Conservation (phyloP, 495 filamentous ascomycete genomes). For the Tuber microsphaerosporum region DNA sequence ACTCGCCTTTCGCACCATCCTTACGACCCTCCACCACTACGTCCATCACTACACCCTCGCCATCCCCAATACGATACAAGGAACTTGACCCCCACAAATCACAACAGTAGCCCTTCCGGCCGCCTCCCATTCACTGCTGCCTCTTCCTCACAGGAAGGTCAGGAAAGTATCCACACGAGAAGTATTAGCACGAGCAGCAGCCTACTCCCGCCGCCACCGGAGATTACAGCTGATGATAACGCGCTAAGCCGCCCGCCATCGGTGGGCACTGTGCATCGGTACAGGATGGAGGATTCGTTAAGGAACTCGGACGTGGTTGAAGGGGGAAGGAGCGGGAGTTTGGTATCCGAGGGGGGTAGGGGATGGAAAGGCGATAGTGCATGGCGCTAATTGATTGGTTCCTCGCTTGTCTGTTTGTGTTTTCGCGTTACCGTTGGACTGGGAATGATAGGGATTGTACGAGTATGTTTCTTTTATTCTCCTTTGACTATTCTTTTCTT, state of each 20-base stretch:
- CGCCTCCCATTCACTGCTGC: constrained; percentile 35
- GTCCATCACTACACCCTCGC: constrained; percentile 28
- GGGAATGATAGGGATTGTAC: constrained; percentile 8
- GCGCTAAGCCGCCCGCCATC: constrained; percentile 35
- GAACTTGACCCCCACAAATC: constrained; percentile 22
- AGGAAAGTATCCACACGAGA: constrained; percentile 28
- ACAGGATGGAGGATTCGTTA: constrained; percentile 37
- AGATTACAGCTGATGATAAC: constrained; percentile 26
- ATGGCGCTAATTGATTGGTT: constrained; percentile 13
- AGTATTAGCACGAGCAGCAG: constrained; percentile 35
- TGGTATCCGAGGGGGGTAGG: constrained; percentile 14
- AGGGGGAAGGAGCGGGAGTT: constrained; percentile 17
- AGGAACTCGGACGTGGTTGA: constrained; percentile 10
- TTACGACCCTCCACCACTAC: constrained; percentile 33
- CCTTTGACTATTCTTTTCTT: constrained; percentile 10
- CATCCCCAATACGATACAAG: constrained; percentile 20
- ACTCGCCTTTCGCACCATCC: constrained; percentile 30
- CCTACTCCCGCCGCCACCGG: constrained; percentile 35
- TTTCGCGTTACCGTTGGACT: constrained; percentile 13
- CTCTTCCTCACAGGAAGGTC: constrained; percentile 13
- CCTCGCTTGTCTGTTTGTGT: constrained; percentile 10
- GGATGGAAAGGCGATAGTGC: constrained; percentile 26
- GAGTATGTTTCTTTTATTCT: constrained; percentile 14
- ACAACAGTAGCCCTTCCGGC: neutral
- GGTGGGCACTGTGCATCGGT: constrained; percentile 34